Conservation (phyloP, 495 filamentous ascomycete genomes). For the Chlorociboria aeruginascens region DNA sequence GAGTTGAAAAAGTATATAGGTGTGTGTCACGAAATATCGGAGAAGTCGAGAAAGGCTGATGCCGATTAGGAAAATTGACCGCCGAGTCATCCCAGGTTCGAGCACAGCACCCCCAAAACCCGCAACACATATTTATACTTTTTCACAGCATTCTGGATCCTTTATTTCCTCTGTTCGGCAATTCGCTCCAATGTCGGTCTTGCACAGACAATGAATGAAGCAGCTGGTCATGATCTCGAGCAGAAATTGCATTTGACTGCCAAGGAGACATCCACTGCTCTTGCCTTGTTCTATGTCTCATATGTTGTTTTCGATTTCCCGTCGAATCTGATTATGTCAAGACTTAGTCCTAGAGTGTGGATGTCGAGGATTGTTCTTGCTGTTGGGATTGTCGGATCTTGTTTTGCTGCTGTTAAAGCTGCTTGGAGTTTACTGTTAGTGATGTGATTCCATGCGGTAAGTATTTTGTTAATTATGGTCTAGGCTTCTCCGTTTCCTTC, state of each 20-base stretch:
- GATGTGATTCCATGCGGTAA: background rate
- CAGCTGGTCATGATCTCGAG: slow-evolving; percentile 53
- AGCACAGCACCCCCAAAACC: background rate
- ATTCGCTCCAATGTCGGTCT: slow-evolving; percentile 85
- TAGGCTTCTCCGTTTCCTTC: slow-evolving; percentile 61
- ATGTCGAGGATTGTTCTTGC: slow-evolving; percentile 87
- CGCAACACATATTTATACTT: slow-evolving; percentile 7
- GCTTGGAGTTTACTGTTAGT: slow-evolving; percentile 71
- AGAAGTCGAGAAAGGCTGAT: background rate
- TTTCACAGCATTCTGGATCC: slow-evolving; percentile 65
- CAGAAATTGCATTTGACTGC: slow-evolving; percentile 52
- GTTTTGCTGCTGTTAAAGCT: slow-evolving; percentile 67
- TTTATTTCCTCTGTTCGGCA: slow-evolving; percentile 87
- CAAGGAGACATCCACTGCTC: slow-evolving; percentile 67
- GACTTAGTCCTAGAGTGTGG: slow-evolving; percentile 75
- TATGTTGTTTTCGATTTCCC: slow-evolving; percentile 86
- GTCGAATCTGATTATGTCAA: slow-evolving; percentile 82
- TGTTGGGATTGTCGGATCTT: slow-evolving; percentile 72
- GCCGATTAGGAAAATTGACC: slow-evolving; percentile 57
- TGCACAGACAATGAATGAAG: slow-evolving; percentile 78
- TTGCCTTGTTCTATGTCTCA: slow-evolving; percentile 82
- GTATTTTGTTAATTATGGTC: background rate
- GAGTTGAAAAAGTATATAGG: slow-evolving; percentile 53
- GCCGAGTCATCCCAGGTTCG: slow-evolving; percentile 60
- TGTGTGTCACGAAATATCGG: slow-evolving; percentile 18